phyloP scores from a whole-genome alignment of 2,329 filamentous ascomycete genomes.

The Tricladium varicosporioides region DNA sequence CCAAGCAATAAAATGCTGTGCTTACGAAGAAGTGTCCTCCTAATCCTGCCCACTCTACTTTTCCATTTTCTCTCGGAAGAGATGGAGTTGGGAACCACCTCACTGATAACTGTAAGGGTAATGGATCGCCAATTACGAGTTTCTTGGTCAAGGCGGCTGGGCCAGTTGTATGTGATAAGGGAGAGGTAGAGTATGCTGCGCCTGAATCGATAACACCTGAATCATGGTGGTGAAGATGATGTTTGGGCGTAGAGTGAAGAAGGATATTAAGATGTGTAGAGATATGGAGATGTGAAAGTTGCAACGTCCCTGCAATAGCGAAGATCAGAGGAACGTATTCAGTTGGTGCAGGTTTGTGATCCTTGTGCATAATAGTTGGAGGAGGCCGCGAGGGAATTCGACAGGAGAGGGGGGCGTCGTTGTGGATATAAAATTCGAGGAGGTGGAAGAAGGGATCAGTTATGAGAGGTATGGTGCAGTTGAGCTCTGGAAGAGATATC shows the following conservation, averaged over 20 bases:
- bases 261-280: conserved; percentile 87
- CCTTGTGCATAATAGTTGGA: conserved; percentile 41
- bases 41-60: conserved; percentile 63
- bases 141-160: conserved; percentile 52
- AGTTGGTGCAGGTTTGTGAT: conserved; percentile 36
- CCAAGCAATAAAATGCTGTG: conserved; percentile 60
- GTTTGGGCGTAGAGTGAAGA: conserved; percentile 64
- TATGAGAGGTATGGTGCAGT: conserved; percentile 78
- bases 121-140: conserved; percentile 81
- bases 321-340: conserved; percentile 84
- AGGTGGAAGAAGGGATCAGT: conserved; percentile 82
- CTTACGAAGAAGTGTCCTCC: conserved; percentile 63
- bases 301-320: conserved; percentile 83
- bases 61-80: conserved; percentile 65
- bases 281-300: conserved; percentile 86
- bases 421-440: conserved; percentile 96
- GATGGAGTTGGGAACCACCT: conserved; percentile 80
- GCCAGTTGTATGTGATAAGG: conserved; percentile 55
- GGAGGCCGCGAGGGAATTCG: conserved; percentile 78
- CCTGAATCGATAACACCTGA: conserved; percentile 83
- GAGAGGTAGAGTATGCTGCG: conserved; percentile 80
- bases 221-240: conserved; percentile 60
- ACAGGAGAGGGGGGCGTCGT: conserved; percentile 88
- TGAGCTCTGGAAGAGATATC: conserved; percentile 56
- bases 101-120: conserved; percentile 77